Base-by-base conservation (phyloP, 768 basidiomycete genomes). In the Rhodotorula babjevae region DNA sequence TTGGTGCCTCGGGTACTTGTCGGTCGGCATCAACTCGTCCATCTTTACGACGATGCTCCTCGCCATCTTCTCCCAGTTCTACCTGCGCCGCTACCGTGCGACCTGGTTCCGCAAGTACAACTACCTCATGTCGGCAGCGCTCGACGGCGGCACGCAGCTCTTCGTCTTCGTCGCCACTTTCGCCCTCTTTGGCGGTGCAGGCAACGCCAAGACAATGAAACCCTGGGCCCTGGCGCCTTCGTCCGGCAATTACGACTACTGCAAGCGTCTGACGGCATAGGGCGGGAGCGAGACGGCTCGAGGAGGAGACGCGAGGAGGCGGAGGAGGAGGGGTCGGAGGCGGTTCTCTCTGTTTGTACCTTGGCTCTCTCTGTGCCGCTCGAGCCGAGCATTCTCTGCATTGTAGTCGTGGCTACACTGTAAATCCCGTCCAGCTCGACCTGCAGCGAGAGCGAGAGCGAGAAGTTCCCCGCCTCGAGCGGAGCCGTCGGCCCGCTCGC, bases 1-100 rank as follows among this genome's bases (percentile, higher is more conserved):
- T 61, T 81, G 81, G 83, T 84, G 73, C 72, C 63, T 63, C 31
- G 61, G 85, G 67, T 84, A 83, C 81, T 82, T 85, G 81, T 82
- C 82, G 19, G 85, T 85, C 65, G 86, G 86, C 25, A 85, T 87
- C 79, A 87, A 87, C 81, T 84, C 84, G 19, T 84, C 83, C 16
- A 82, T 85, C 62, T 82, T 82, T 3, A 84, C 84, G 9, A 82
- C 82, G 67, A 83, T 87, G 63, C 79, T 85, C 65, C 79, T 88
- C 23, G 88, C 84, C 46, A 76, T 89, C 69, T 72, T 84, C 50
- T 88, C 88, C 2, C 88, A 89, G 67, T 85, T 82, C 82, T 85
- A 80, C 80, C 67, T 84, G 33, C 80, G 85, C 47, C 84, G 80
- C 52, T 84, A 85, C 70, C 82, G 87, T 67, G 87, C 89, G 2